Base-by-base conservation (phyloP, 2,329 filamentous ascomycete genomes). In the Venturia oleaginea region DNA sequence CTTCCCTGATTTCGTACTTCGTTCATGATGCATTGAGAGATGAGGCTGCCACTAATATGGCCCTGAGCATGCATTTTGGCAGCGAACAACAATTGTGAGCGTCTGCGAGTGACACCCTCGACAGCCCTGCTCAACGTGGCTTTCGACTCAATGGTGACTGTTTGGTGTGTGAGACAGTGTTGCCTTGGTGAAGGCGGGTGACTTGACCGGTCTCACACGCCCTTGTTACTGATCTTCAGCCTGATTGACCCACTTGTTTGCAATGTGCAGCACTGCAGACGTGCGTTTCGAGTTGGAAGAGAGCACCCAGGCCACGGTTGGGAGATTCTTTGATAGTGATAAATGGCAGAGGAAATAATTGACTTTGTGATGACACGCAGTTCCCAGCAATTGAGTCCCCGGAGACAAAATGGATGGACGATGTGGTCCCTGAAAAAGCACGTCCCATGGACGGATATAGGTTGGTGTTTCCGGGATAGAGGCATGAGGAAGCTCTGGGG, bases 401-500 rank as follows among this genome's bases (percentile, higher is more conserved):
- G 27, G 22, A 10, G 4, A 51, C 22, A 22, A 10, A 51, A 27
- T 6, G 4, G 46, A 51, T 13, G 11, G 3, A 27, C 3, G 46
- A 51, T 51, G 46, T 51, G 10, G 48, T 54, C 48, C 51, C 51
- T 34, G 27, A 34, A 57, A n/a, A 34, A 32, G 30, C 27, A 19
- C 19, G 15, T 19, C 27, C 51, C 51, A 57, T 57, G n/a, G n/a
- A n/a, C n/a, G n/a, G n/a, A n/a, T n/a, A n/a, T 30, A 57, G 22
- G 51, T 22, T 34, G 51, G 27, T 57, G 19, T 22, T 34, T 57
- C 34, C 15, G n/a, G 51, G 51, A 34, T 57, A 57, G 51, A 32
- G 51, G 43, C 30, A 32, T 55, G 27, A 55, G 51, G 51, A 32
- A 55, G 51, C 51, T 57, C 51, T 57, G 42, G 42, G 42, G 42